Conservation (phyloP, 2,329 filamentous ascomycete species). For the Venturia aucupariae region DNA sequence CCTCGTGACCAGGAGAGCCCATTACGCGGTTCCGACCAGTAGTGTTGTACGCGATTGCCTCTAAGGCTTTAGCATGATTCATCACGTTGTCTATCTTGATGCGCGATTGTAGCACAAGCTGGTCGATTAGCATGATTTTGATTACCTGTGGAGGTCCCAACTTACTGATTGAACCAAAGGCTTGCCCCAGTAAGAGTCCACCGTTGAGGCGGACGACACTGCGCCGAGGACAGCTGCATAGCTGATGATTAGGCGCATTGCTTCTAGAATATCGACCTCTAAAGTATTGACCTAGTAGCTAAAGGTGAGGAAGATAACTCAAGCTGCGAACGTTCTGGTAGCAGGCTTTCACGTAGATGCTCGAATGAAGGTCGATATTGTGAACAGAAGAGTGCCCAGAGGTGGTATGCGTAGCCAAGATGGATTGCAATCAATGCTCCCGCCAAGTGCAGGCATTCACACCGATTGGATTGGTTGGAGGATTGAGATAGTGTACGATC, state of each 20-base stretch:
- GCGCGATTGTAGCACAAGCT: not conserved
- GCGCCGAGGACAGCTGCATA: not conserved
- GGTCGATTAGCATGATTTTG: not conserved
- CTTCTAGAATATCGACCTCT: no score
- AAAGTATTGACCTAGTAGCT: no score
- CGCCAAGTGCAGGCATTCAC: not conserved
- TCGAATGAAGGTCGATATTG: not conserved
- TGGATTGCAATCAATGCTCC: not conserved
- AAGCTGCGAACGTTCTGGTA: no score
- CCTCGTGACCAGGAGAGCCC: slow-evolving; percentile 29
- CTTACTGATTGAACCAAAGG: slow-evolving; percentile 3
- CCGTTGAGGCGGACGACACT: not conserved
- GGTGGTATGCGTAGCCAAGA: not conserved
- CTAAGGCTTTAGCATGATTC: slow-evolving; percentile 24
- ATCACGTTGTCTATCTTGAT: slow-evolving; percentile 24
- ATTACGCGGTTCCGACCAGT: slow-evolving; percentile 30
- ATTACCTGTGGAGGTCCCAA: not conserved
- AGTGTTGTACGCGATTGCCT: slow-evolving; percentile 31
- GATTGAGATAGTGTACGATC: not conserved
- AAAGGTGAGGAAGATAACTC: not conserved
- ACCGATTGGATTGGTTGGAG: not conserved
- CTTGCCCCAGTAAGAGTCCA: not conserved
- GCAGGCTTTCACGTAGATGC: not conserved
- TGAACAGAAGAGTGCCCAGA: no score
- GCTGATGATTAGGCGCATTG: not conserved